These are phyloP conservation scores for Cavenderia fasciculata DNA, from an alignment of 78 protist genomes.

Conservation along the genomic window DNA sequence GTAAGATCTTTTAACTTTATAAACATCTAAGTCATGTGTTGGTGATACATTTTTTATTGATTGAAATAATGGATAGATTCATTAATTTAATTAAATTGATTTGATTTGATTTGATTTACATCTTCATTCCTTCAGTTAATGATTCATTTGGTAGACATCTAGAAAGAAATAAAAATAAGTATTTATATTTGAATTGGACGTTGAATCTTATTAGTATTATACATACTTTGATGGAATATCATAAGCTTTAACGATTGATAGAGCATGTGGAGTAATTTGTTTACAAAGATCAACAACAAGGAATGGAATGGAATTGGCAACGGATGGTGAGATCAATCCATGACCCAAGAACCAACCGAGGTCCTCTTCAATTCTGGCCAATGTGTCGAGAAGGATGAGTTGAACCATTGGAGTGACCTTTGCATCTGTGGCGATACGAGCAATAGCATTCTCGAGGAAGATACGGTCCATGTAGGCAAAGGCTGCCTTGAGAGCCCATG, in stretches of 20 bases:
- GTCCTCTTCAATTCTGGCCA: constrained; percentile 28
- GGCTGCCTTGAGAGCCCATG: constrained; percentile 19
- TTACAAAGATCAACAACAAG: constrained; percentile 4
- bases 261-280: neutral
- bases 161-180: too few relatives aligned
- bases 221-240: constrained; percentile 47
- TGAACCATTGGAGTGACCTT: constrained; percentile 28
- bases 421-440: neutral
- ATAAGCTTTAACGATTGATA: constrained; percentile 17
- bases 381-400: neutral
- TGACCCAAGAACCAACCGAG: constrained; percentile 40
- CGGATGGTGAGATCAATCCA: neutral
- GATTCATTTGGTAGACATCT: too few relatives aligned
- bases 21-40: too few relatives aligned
- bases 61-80: too few relatives aligned
- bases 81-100: too few relatives aligned
- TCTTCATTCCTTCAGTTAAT: too few relatives aligned
- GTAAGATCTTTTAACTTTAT: too few relatives aligned
- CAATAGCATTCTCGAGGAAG: neutral
- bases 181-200: too few relatives aligned
- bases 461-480: constrained; percentile 4
- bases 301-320: constrained; percentile 45
- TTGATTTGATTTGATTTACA: too few relatives aligned
- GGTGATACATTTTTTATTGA: too few relatives aligned
- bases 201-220: too few relatives aligned